Evolutionary conservation across 257 asterid genomes (phyloP), one percentile per base, ranked within the genome.

Genomic region (Przewalskia tangutica): DNA sequence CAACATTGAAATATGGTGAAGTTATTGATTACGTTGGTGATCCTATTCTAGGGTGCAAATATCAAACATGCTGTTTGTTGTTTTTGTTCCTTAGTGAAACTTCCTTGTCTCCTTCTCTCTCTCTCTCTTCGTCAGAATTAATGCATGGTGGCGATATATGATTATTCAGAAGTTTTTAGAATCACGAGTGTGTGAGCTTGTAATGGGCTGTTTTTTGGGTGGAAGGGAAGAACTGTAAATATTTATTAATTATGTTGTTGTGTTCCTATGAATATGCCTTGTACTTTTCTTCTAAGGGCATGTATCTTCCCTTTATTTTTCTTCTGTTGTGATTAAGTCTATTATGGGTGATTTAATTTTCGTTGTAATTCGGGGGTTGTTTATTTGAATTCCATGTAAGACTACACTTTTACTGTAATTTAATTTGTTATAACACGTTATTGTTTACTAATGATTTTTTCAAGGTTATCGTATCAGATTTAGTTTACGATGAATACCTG

Each of bases 1-100:
- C 58, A 84, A 86, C 66, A 84, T 77, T 70, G 93, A 85, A 91
- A 91, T 60, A 63, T 79, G 77, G 51, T 70, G 54, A 86, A 55
- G 50, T 14, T 71, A 59, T 83, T 82, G 83, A 77, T 84, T 76
- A 80, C 63, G 14, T 66, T 79, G 84, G 70, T 79, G 81, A 66
- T 40, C 38, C 79, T 3, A 50, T 55, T 58, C 76, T 20, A 50
- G 44, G 55, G 16, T 50, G 42, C 77, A 48, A 64, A 51, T 51
- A 51, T 51, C 56, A 34, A 66, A 65, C 82, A 62, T 82, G 83
- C 81, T 80, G 75, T 81, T 16, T 81, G 83, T 53, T 51, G 56
- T 20, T 54, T 77, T 78, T 83, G 86, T 83, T 58, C 27, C 11
- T 4, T 83, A 51, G 53, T 83, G 83, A 50, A 42, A 16, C 34